Base-by-base conservation (phyloP, 1,139 yeast species). In the Blastobotrys elegans region DNA sequence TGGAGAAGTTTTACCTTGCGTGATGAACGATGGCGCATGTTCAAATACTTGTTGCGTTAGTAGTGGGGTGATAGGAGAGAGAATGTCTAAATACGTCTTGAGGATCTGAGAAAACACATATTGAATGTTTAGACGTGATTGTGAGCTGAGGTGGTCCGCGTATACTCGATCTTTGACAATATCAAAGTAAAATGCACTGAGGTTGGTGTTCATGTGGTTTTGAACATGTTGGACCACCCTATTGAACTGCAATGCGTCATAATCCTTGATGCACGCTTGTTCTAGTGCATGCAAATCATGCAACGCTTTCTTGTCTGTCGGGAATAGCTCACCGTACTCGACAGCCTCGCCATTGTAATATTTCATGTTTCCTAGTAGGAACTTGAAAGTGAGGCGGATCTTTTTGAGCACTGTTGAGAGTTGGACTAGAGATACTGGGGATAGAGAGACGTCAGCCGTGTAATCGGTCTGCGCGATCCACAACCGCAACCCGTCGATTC, bases 381-480 rank as follows among this genome's bases (percentile, higher is more conserved):
- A 92, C 56, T 81, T 80, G 63, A 88, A 82, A 0, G 97, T 87
- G 20, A 89, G 77, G 57, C 97, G 74, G 47, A 89, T 66, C 64
- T 92, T 92, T 65, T 86, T 87, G 60, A 87, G 70, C 44, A 85
- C 79, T 48, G 89, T 95, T 39, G 83, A 82, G 24, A 88, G 92
- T 57, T 90, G 82, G 29, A 75, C 76, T 56, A 89, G 71, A 14
- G 89, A 79, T 27, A 80, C 82, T 8, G 85, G 79, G 6, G 95
- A 87, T 22, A 87, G 77, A 26, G 80, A 73, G 43, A 92, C 80
- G 65, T 92, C 99, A 43, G 76, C 77, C 1, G 90, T 82, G 59
- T 84, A 92, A 63, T 89, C 94, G 0, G 94, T 76, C 46, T 89
- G 90, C 0, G 97, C 96, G 11, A 83, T 88, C 87, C 97, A 85